Percentiles rank a stretch among this genome's conserved stretches.
phyloP scores from a whole-genome alignment of 2,329 filamentous ascomycete genomes.

The Pseudogymnoascus sp. region DNA sequence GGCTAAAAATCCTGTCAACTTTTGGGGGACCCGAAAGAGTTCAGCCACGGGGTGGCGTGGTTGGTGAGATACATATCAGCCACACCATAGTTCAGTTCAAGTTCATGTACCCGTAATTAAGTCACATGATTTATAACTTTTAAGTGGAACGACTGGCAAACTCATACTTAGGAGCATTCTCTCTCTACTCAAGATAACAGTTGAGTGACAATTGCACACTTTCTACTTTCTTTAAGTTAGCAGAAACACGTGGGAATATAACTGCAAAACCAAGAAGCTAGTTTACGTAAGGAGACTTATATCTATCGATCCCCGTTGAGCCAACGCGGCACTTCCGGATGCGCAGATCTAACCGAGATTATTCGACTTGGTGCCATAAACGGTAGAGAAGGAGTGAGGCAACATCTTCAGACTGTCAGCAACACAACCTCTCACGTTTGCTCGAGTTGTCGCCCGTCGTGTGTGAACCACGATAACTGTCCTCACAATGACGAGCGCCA shows the following conservation, averaged over 20 bases:
- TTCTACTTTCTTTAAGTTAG: not conserved
- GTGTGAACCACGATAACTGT: constrained; percentile 7
- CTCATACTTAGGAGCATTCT: not conserved
- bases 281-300: constrained; percentile 4
- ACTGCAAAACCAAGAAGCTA: not conserved
- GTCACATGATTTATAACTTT: constrained; percentile 8
- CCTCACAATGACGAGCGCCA: constrained; percentile 6
- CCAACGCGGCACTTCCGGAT: constrained; percentile 6
- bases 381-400: not conserved
- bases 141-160: not conserved
- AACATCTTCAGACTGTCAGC: not conserved
- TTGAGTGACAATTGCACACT: not conserved
- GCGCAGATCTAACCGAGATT: constrained; percentile 9
- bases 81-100: not conserved
- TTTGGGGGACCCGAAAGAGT: not conserved
- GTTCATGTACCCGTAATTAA: not conserved
- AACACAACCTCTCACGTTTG: constrained; percentile 3
- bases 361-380: constrained; percentile 8
- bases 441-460: constrained; percentile 1
- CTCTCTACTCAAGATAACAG: not conserved
- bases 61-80: not conserved
- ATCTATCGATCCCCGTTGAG: not conserved
- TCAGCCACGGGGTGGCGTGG: constrained; percentile 5
- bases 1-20: constrained; percentile 6
- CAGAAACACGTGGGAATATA: not conserved